Base-by-base conservation (phyloP, 140 eudicot genomes). In the Bidens hawaiensis region DNA sequence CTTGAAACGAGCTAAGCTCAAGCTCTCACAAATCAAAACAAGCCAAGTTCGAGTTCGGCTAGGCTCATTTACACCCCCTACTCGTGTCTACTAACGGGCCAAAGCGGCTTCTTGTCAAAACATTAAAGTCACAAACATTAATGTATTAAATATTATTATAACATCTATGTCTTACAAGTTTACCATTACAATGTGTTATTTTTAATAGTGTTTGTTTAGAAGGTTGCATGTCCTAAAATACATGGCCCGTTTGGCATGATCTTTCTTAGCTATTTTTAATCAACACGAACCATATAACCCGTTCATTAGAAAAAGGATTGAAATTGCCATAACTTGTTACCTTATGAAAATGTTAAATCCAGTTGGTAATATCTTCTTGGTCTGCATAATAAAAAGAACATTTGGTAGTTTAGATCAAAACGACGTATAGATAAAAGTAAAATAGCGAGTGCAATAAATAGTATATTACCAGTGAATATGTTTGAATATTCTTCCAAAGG, bases 401-500 rank as follows among this genome's bases (percentile, higher is more conserved):
- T 15, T 11, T 47, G 16, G 8, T 43, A 21, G 74, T 75, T 53
- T 49, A 65, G 49, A 23, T 56, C 40, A 52, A 45, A 52, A 31
- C 12, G 23, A 52, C 4, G 25, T 19, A 36, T 1, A 6, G 14
- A 42, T 25, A 45, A 54, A 6, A 4, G 0, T 18, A 9, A 31
- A 31, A n/a, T 9, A 57, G 31, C 0, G 33, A 27, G 38, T 17
- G 45, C 9, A 38, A 60, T 28, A 59, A 4, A 33, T 17, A 16
- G 38, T 26, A 26, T 53, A 9, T 57, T 81, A 90, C 97, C 97
- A 82, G 10, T 60, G 90, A 65, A 76, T 81, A 90, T 25, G 85
- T 68, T 72, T 81, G 81, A 34, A 79, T 43, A 67, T 76, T 86
- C 86, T 84, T 90, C 93, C 84, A 79, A 10, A 85, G 79, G 18